These are phyloP conservation scores for Spergularia bocconei DNA, from an alignment of 148 eudicot species.

Conservation along the genomic window DNA sequence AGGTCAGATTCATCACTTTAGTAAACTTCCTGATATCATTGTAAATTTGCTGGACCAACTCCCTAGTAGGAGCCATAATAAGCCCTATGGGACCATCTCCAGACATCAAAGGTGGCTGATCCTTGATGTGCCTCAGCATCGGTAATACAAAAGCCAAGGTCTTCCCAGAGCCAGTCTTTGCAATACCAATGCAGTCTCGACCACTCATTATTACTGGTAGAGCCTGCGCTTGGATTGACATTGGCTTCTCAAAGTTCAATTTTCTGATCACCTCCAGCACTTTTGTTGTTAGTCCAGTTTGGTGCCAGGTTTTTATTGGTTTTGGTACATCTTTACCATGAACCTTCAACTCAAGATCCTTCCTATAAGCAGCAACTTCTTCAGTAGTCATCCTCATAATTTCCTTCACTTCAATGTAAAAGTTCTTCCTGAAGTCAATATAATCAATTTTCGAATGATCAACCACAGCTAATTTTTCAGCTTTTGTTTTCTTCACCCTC, in stretches of 20 bases:
- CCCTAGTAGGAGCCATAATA: constrained; percentile 83
- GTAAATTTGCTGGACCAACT: constrained; percentile 80
- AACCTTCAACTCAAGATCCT: constrained; percentile 58
- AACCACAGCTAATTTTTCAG: constrained; percentile 61
- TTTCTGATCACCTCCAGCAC: constrained; percentile 64
- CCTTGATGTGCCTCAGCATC: constrained; percentile 78
- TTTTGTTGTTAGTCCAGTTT: constrained; percentile 69
- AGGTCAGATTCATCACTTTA: constrained; percentile 58
- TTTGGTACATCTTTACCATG: constrained; percentile 82
- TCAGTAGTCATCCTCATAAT: constrained; percentile 56
- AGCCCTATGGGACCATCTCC: constrained; percentile 84
- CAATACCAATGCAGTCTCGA: constrained; percentile 79
- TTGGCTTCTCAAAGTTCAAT: constrained; percentile 67
- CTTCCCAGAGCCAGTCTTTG: constrained; percentile 85
- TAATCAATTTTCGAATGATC: constrained; percentile 84
- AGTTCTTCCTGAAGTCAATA: constrained; percentile 59
- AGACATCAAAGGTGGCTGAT: constrained; percentile 64
- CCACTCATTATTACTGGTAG: constrained; percentile 79
- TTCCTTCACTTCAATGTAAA: constrained; percentile 73
- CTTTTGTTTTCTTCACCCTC: constrained; percentile 80
- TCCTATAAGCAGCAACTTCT: constrained; percentile 61
- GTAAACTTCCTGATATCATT: constrained; percentile 68
- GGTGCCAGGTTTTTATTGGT: constrained; percentile 74
- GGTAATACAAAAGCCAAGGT: constrained; percentile 82
- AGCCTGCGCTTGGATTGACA: constrained; percentile 80